A percentile compares a stretch with the other conserved stretches of the same genome.
Evolutionary conservation across 257 asterid species (phyloP).

Genomic region (Solanum paucissectum): DNA sequence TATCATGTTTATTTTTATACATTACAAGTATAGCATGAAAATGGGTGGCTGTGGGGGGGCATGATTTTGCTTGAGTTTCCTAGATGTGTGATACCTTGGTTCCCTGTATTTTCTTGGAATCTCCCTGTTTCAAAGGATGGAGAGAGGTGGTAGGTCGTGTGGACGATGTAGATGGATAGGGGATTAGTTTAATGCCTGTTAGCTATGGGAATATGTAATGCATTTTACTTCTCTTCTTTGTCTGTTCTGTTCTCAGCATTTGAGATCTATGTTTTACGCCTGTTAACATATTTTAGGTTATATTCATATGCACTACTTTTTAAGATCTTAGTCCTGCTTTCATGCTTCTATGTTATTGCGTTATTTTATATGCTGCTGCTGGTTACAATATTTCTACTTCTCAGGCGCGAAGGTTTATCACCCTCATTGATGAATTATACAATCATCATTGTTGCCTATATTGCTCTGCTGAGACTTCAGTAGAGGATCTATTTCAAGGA

Average conservation of each 20-base stretch:
- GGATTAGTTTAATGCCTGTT: background rate
- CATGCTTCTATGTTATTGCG: background rate
- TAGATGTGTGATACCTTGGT: background rate
- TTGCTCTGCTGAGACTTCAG: slow-evolving; percentile 65
- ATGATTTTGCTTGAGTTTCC: background rate
- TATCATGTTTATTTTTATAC: background rate
- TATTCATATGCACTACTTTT: background rate
- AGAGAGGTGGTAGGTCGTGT: background rate
- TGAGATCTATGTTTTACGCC: background rate
- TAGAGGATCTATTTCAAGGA: slow-evolving; percentile 93
- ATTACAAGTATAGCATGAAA: background rate
- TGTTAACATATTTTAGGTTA: background rate
- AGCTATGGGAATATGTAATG: background rate
- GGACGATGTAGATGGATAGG: background rate
- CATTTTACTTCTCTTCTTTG: background rate
- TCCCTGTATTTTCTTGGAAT: background rate
- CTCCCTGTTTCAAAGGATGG: background rate
- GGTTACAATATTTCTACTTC: background rate
- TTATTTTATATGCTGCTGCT: background rate
- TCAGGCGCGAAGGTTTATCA: slow-evolving; percentile 96
- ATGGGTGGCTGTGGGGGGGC: background rate
- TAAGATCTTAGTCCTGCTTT: background rate
- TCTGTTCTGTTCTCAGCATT: background rate
- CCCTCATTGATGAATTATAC: slow-evolving; percentile 91
- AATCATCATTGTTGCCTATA: slow-evolving; percentile 84